These are phyloP conservation scores for Phytophthora hibernalis DNA, from an alignment of 352 stramenopile species.

Conservation along the genomic window DNA sequence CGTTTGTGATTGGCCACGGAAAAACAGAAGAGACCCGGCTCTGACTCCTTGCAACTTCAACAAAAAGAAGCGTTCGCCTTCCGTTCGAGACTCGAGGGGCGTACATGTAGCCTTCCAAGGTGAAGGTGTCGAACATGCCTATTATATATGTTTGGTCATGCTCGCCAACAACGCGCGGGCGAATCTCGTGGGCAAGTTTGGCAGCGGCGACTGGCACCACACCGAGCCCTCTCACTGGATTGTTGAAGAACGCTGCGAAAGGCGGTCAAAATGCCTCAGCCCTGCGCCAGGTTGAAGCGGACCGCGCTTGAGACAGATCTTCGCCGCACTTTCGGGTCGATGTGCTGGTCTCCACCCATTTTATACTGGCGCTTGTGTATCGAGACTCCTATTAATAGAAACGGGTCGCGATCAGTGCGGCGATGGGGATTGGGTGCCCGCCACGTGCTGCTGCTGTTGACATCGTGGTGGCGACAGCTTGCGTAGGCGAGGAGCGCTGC, in stretches of 20 bases:
- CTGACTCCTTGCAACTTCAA: constrained; percentile 62
- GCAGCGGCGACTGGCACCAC: constrained; percentile 6
- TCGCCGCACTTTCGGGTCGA: constrained; percentile 13
- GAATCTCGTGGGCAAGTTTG: not conserved
- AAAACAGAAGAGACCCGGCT: constrained; percentile 34
- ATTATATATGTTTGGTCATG: too few species aligned
- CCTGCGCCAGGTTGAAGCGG: constrained; percentile 56
- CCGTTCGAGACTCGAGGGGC: too few species aligned
- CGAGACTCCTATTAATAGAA: constrained; percentile 4
- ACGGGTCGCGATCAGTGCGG: constrained; percentile 24
- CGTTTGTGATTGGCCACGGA: constrained; percentile 33
- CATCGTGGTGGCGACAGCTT: not conserved
- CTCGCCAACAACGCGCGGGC: too few species aligned
- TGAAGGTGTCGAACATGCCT: too few species aligned
- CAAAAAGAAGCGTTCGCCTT: constrained; percentile 51
- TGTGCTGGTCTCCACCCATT: constrained; percentile 32
- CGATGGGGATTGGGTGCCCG: constrained; percentile 30
- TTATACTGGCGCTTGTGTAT: constrained; percentile 15
- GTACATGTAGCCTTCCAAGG: too few species aligned
- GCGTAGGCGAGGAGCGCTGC: constrained; percentile 1
- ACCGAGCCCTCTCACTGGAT: constrained; percentile 16
- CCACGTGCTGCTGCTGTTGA: constrained; percentile 7
- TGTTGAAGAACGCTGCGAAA: constrained; percentile 34
- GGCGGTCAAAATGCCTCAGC: constrained; percentile 1
- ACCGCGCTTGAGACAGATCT: constrained; percentile 29